A percentile compares a stretch with the other conserved stretches of the same genome.
Conservation (phyloP, 2,329 filamentous ascomycete species). For the Westerdykella sp. region DNA sequence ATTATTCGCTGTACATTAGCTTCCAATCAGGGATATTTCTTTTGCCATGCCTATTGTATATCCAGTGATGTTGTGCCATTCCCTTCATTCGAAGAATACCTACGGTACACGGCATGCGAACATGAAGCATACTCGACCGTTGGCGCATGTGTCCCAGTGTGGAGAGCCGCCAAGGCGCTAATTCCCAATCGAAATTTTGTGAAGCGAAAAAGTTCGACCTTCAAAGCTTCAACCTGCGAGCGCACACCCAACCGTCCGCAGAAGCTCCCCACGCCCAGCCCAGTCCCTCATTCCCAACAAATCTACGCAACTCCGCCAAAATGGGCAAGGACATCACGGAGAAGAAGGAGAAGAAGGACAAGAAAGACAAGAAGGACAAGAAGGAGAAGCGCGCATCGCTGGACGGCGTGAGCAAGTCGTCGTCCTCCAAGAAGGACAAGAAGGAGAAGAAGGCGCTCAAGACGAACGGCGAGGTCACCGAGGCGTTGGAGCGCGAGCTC, state of each 20-base stretch:
- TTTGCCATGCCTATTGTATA: no score
- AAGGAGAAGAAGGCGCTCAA: conserved; percentile 53
- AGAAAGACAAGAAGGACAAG: conserved; percentile 57
- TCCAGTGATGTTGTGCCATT: not conserved
- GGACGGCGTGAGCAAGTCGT: conserved; percentile 40
- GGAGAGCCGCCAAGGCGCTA: conserved; percentile 2
- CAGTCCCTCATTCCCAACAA: no score
- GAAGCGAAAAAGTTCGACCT: conserved; percentile 11
- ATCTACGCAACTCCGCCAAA: conserved; percentile 3
- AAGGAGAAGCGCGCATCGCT: conserved; percentile 57
- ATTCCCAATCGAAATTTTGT: not conserved
- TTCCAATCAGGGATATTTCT: not conserved
- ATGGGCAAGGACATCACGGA: conserved; percentile 36
- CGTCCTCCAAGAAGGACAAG: conserved; percentile 58
- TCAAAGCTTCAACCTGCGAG: conserved; percentile 11
- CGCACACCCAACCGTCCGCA: no score
- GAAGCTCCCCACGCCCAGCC: no score
- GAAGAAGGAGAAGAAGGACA: conserved; percentile 43
- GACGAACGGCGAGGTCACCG: conserved; percentile 46
- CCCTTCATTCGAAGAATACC: not conserved
- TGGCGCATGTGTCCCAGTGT: not conserved
- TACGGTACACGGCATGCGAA: not conserved
- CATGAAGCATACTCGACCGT: no score
- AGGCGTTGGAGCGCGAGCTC: conserved; percentile 51
- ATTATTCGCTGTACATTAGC: not conserved